phyloP scores from a whole-genome alignment of 495 filamentous ascomycete species.

The Talaromyces trachyspermus region DNA sequence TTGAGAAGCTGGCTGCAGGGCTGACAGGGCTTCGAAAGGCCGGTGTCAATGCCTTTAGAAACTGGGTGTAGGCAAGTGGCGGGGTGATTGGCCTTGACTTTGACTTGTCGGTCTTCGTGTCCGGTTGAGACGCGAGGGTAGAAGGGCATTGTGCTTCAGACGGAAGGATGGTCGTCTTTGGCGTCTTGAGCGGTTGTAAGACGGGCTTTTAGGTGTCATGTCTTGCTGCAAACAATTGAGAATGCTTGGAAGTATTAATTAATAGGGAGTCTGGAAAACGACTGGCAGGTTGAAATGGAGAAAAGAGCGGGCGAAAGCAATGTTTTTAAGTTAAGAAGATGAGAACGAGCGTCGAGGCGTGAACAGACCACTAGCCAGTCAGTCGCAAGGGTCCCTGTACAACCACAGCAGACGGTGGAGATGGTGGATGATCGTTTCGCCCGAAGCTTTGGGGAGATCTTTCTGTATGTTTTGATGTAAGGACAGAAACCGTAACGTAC shows the following conservation, averaged over 20 bases:
- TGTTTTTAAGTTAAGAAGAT: neutral
- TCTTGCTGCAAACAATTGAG: no score
- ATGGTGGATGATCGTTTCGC: constrained; percentile 1
- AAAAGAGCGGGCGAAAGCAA: neutral
- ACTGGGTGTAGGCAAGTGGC: constrained; percentile 84
- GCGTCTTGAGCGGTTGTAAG: constrained; percentile 69
- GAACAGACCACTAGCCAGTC: neutral
- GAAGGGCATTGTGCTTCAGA: constrained; percentile 53
- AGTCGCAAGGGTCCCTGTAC: constrained; percentile 5
- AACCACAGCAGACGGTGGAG: constrained; percentile 4
- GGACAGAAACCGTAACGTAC: neutral
- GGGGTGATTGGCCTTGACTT: constrained; percentile 85
- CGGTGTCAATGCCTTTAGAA: constrained; percentile 73
- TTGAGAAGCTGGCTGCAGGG: constrained; percentile 26
- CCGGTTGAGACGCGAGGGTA: constrained; percentile 34
- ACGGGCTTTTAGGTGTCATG: constrained; percentile 55
- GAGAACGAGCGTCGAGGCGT: neutral
- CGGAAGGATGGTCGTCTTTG: constrained; percentile 67
- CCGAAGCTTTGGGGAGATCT: constrained; percentile 1
- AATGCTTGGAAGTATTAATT: constrained; percentile 1
- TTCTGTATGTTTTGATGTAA: constrained; percentile 1
- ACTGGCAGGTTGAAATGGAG: constrained; percentile 1
- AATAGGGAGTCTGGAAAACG: neutral
- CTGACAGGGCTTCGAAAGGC: constrained; percentile 41
- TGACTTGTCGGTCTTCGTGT: constrained; percentile 45